Percentiles rank a stretch among this genome's conserved stretches.
phyloP scores from a whole-genome alignment of 768 basidiomycete species.

The Boletus tomentosulus region DNA sequence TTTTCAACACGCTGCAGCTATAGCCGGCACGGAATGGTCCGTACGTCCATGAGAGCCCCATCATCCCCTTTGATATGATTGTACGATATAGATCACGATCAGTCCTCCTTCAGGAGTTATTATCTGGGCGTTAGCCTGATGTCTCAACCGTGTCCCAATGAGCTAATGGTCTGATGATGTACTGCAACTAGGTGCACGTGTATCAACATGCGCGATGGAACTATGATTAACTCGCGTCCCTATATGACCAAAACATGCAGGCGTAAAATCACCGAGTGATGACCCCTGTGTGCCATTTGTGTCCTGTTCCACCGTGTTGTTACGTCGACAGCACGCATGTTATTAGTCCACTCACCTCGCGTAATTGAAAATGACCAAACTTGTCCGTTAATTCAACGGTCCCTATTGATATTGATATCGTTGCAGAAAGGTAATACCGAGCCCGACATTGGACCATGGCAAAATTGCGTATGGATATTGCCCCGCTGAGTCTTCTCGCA shows the following conservation, averaged over 20 bases:
- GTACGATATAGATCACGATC: slow-evolving; percentile 23
- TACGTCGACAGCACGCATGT: slow-evolving; percentile 28
- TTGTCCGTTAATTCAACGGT: slow-evolving; percentile 13
- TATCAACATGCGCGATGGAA: slow-evolving; percentile 16
- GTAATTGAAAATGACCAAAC: slow-evolving; percentile 17
- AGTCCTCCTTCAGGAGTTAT: slow-evolving; percentile 16
- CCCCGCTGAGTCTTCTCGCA: slow-evolving; percentile 14
- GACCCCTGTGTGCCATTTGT: slow-evolving; percentile 17
- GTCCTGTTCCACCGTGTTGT: slow-evolving; percentile 8
- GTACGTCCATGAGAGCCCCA: slow-evolving; percentile 25
- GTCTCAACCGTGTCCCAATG: slow-evolving; percentile 12
- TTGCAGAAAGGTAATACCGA: slow-evolving; percentile 7
- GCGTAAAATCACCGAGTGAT: slow-evolving; percentile 13
- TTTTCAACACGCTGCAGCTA: slow-evolving; percentile 18
- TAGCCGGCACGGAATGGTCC: slow-evolving; percentile 19
- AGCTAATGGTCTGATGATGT: slow-evolving; percentile 9
- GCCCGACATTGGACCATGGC: slow-evolving; percentile 5
- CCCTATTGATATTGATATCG: not conserved
- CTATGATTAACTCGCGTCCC: slow-evolving; percentile 12
- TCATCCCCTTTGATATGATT: slow-evolving; percentile 17
- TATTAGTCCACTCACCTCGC: slow-evolving; percentile 12
- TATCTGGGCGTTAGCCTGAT: slow-evolving; percentile 21
- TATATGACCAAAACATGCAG: slow-evolving; percentile 13
- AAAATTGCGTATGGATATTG: not conserved
- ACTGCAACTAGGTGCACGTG: slow-evolving; percentile 19